Percentiles rank a stretch among this genome's conserved stretches.
Evolutionary conservation across 139 green algal genomes (phyloP).

Genomic region (Asterochloris sp.): DNA sequence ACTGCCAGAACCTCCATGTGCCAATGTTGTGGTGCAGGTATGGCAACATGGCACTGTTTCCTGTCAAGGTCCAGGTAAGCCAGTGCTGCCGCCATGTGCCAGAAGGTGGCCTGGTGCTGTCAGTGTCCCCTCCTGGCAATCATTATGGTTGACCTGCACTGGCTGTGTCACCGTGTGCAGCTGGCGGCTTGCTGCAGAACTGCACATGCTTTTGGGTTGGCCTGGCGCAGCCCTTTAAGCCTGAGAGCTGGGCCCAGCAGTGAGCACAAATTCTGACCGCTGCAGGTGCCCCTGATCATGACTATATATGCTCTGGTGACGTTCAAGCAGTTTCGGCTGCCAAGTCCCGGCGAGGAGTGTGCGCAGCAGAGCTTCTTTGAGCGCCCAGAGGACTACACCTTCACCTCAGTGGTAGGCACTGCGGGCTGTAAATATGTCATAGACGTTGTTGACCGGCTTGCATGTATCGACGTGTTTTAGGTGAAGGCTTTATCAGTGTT

Average conservation of each 20-base stretch:
- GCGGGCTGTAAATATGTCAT: no score
- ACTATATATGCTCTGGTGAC: constrained; percentile 68
- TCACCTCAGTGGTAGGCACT: neutral
- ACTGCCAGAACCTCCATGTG: no score
- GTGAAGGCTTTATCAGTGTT: no score
- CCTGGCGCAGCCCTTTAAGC: neutral
- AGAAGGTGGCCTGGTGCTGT: neutral
- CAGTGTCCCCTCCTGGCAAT: neutral
- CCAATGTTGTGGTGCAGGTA: constrained; percentile 32
- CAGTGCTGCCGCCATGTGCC: neutral
- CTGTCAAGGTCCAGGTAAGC: constrained; percentile 67
- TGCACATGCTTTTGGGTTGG: neutral
- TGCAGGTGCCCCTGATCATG: constrained; percentile 66
- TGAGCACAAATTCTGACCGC: neutral
- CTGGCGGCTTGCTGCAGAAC: neutral
- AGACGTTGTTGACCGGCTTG: no score
- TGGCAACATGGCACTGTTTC: constrained; percentile 67
- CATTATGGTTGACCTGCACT: neutral
- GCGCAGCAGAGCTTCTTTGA: constrained; percentile 24
- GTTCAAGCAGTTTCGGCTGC: constrained; percentile 57
- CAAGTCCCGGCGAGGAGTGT: constrained; percentile 10
- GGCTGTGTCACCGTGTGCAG: neutral
- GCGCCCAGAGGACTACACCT: constrained; percentile 28
- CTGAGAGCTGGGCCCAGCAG: neutral
- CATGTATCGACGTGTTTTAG: no score